Evolutionary conservation across 768 basidiomycete genomes (phyloP).

Genomic region (Lentinus brumalis): DNA sequence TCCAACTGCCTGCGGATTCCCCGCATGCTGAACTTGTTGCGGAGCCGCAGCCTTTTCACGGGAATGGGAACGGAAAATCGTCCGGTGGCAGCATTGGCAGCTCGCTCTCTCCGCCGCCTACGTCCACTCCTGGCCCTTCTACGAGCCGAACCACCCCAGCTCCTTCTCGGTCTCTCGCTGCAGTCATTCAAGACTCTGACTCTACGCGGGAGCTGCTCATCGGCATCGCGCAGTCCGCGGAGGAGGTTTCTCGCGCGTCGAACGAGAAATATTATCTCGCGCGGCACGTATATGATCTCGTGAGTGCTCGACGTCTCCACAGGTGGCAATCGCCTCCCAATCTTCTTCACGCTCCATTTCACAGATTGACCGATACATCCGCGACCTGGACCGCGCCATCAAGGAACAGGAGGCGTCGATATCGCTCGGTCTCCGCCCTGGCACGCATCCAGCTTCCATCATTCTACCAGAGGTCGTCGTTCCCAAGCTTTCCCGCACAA

Average conservation of each 20-base stretch:
- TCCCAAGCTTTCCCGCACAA: constrained; percentile 46
- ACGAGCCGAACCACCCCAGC: background rate
- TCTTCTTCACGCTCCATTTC: background rate
- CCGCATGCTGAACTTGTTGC: background rate
- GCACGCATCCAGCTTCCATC: constrained; percentile 55
- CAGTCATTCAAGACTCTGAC: constrained; percentile 19
- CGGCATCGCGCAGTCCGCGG: constrained; percentile 58
- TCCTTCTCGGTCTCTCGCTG: background rate
- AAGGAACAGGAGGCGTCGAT: constrained; percentile 60
- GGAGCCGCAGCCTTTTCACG: background rate
- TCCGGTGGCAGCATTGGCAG: constrained; percentile 1
- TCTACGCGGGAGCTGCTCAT: constrained; percentile 55
- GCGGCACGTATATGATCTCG: constrained; percentile 68
- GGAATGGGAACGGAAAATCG: background rate
- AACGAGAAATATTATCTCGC: constrained; percentile 83
- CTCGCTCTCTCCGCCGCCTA: background rate
- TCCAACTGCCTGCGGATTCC: background rate
- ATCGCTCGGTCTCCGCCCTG: constrained; percentile 52
- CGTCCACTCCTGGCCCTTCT: background rate
- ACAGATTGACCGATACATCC: constrained; percentile 80
- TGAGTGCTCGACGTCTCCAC: constrained; percentile 34
- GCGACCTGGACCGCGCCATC: constrained; percentile 75
- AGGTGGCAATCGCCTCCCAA: background rate
- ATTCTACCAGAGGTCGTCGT: constrained; percentile 65
- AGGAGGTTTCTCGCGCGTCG: constrained; percentile 60